These are phyloP conservation scores for Dioszegia hungarica DNA, from an alignment of 768 basidiomycete genomes.

Conservation along the genomic window DNA sequence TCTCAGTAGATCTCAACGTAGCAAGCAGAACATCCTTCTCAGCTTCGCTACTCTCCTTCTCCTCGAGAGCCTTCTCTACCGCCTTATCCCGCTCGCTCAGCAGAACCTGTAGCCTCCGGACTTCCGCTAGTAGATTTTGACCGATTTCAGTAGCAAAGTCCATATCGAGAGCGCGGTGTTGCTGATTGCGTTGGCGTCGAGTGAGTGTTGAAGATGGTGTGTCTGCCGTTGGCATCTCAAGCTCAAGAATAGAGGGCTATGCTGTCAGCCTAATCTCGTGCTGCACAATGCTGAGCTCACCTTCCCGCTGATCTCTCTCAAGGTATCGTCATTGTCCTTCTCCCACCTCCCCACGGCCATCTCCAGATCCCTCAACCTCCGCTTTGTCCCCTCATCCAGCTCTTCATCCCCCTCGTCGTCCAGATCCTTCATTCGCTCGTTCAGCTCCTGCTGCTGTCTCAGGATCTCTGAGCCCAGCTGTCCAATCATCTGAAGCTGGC, in stretches of 20 bases:
- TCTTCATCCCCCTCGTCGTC: constrained; percentile 57
- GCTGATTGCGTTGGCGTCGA: constrained; percentile 40
- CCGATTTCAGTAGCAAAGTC: constrained; percentile 99
- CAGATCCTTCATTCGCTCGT: constrained; percentile 66
- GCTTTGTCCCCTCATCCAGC: constrained; percentile 32
- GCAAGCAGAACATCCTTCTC: constrained; percentile 67
- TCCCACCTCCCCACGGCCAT: constrained; percentile 43
- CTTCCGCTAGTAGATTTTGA: constrained; percentile 82
- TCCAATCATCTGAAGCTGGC: constrained; percentile 84
- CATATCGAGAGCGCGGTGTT: constrained; percentile 50
- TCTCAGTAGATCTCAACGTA: constrained; percentile 74
- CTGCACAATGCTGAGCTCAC: constrained; percentile 12
- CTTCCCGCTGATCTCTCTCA: constrained; percentile 38
- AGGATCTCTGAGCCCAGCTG: constrained; percentile 90
- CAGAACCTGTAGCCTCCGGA: constrained; percentile 81
- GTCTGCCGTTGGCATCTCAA: constrained; percentile 7
- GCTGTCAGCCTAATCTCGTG: neutral
- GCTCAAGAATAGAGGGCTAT: neutral
- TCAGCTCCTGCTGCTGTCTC: constrained; percentile 86
- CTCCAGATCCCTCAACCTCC: constrained; percentile 37
- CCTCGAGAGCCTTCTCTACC: constrained; percentile 83
- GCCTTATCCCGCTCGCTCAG: constrained; percentile 89
- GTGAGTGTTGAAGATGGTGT: constrained; percentile 12
- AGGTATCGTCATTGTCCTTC: constrained; percentile 42
- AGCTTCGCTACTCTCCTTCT: constrained; percentile 81